A percentile compares a stretch with the other conserved stretches of the same genome.
These are phyloP conservation scores for Thermothielavioides terrestris DNA, from an alignment of 495 filamentous ascomycete genomes.

Conservation along the genomic window DNA sequence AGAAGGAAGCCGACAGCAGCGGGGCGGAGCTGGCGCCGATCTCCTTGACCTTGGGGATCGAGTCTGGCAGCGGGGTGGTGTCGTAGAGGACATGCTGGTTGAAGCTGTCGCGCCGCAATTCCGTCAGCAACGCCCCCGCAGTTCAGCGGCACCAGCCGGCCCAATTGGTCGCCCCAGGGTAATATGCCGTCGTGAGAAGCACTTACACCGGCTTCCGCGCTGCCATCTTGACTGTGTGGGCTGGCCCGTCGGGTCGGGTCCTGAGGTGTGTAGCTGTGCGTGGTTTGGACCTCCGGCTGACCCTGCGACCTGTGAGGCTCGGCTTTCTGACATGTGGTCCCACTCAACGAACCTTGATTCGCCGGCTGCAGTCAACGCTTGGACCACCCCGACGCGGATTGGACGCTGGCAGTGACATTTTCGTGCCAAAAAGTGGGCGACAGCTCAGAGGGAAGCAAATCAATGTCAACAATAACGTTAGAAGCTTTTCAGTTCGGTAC, in stretches of 20 bases:
- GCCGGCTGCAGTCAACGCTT: conserved; percentile 5
- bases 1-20: conserved; percentile 84
- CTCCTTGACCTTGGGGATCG: conserved; percentile 85
- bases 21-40: conserved; percentile 87
- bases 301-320: conserved; percentile 20
- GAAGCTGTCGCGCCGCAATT: conserved; percentile 70
- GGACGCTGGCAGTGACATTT: background rate
- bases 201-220: conserved; percentile 43
- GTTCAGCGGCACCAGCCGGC: background rate
- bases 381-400: background rate
- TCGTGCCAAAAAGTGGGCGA: conserved; percentile 2
- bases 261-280: conserved; percentile 21
- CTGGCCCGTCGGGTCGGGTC: conserved; percentile 19
- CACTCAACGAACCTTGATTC: conserved; percentile 14
- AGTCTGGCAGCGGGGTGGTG: conserved; percentile 86
- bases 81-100: conserved; percentile 87
- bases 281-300: conserved; percentile 25
- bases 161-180: conserved; percentile 15
- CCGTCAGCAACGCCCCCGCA: conserved; percentile 19
- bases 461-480: background rate
- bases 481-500: no score
- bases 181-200: background rate
- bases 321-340: conserved; percentile 17
- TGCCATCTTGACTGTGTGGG: conserved; percentile 38
- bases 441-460: background rate